A percentile compares a stretch with the other conserved stretches of the same genome.
These are phyloP conservation scores for Oryza officinalis DNA, from an alignment of 176 grass and related monocot genomes.

Conservation along the genomic window DNA sequence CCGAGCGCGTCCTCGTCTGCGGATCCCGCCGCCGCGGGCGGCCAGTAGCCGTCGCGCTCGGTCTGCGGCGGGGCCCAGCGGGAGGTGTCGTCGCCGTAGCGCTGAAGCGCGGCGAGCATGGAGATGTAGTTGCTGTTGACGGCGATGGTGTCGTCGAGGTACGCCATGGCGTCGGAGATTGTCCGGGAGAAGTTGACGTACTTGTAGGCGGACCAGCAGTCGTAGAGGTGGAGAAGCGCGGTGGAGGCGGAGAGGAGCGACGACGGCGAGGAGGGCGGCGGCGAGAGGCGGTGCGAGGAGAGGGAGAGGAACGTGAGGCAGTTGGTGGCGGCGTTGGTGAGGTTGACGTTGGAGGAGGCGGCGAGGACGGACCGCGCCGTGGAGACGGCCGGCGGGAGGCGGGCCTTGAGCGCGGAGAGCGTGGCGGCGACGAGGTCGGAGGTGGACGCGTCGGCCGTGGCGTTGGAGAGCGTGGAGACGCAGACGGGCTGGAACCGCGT, in stretches of 20 bases:
- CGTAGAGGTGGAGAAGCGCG: slow-evolving; percentile 81
- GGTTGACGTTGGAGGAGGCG: slow-evolving; percentile 64
- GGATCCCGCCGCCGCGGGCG: not conserved
- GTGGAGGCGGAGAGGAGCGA: slow-evolving; percentile 62
- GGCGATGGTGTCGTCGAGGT: slow-evolving; percentile 52
- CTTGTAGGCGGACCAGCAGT: slow-evolving; percentile 96
- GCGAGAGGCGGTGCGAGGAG: slow-evolving; percentile 63
- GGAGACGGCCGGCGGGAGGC: slow-evolving; percentile 59
- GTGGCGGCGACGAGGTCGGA: slow-evolving; percentile 48
- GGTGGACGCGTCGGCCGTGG: slow-evolving; percentile 39
- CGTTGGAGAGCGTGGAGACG: slow-evolving; percentile 59
- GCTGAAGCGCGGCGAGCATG: slow-evolving; percentile 72
- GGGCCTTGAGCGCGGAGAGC: slow-evolving; percentile 43
- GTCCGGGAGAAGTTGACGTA: slow-evolving; percentile 72
- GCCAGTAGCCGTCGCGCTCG: slow-evolving; percentile 92
- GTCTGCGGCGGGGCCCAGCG: slow-evolving; percentile 78
- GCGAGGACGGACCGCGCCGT: slow-evolving; percentile 63
- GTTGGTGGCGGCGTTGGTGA: slow-evolving; percentile 72
- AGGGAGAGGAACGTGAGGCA: slow-evolving; percentile 79
- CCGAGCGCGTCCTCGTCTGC: slow-evolving; percentile 35
- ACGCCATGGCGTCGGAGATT: slow-evolving; percentile 86
- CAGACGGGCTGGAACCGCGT: slow-evolving; percentile 64
- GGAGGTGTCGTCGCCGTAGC: slow-evolving; percentile 66
- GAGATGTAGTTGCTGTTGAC: slow-evolving; percentile 70
- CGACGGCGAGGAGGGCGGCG: slow-evolving; percentile 31